These are phyloP conservation scores for Spergularia bocconei DNA, from an alignment of 148 eudicot species.

Conservation along the genomic window DNA sequence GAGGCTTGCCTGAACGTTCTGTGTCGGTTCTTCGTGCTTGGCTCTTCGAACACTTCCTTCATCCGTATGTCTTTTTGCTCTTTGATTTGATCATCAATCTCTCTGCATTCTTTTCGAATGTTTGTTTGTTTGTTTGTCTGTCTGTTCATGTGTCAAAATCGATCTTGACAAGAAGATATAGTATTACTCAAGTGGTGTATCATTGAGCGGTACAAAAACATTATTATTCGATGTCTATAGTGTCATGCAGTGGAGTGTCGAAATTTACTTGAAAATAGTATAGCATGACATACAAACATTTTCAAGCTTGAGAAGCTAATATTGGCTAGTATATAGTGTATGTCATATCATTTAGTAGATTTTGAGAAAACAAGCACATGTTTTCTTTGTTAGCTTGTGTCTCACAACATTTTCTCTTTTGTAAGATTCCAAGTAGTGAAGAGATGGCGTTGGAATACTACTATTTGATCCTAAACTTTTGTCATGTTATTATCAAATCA, in stretches of 20 bases:
- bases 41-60: conserved; percentile 97
- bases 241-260: conserved; percentile 18
- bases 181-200: no score
- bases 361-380: conserved; percentile 32
- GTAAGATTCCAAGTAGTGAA: conserved; percentile 24
- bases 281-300: conserved; percentile 21
- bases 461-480: conserved; percentile 25
- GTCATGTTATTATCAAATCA: conserved; percentile 32
- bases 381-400: conserved; percentile 26
- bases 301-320: conserved; percentile 7
- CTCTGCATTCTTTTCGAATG: not conserved
- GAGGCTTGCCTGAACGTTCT: conserved; percentile 88
- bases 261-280: conserved; percentile 27
- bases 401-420: conserved; percentile 20
- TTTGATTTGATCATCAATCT: not conserved
- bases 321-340: conserved; percentile 11
- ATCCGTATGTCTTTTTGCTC: conserved; percentile 56
- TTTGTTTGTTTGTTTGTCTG: not conserved
- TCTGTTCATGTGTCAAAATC: not conserved
- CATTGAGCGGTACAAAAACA: no score
- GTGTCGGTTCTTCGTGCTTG: conserved; percentile 95
- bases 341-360: conserved; percentile 27
- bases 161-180: not conserved
- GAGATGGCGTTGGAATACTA: conserved; percentile 6
- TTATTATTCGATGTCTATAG: not conserved